Conservation (phyloP, 352 stramenopile species). For the Phytophthora pisi region DNA sequence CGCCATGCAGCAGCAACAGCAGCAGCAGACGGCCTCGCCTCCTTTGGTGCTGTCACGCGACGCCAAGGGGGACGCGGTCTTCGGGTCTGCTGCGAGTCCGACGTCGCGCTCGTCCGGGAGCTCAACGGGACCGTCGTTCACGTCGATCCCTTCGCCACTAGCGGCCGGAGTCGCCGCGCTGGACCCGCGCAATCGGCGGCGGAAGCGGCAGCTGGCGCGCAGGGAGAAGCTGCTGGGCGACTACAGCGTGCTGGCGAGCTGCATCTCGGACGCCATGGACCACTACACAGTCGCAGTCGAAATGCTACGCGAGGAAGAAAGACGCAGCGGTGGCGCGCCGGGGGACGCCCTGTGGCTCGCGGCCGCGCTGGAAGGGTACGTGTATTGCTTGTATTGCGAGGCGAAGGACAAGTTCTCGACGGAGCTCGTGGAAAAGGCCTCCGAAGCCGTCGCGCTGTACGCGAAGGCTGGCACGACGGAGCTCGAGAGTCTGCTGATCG, state of each 20-base stretch:
- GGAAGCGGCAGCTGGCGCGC: constrained; percentile 60
- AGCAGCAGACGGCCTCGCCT: constrained; percentile 23
- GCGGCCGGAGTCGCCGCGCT: constrained; percentile 31
- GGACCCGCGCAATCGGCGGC: constrained; percentile 51
- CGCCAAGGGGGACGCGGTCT: constrained; percentile 5
- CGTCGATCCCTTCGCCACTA: constrained; percentile 46
- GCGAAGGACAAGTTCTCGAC: constrained; percentile 61
- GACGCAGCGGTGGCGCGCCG: constrained; percentile 47
- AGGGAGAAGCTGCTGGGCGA: constrained; percentile 84
- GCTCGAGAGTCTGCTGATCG: constrained; percentile 75
- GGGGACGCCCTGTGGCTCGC: constrained; percentile 83
- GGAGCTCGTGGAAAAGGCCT: constrained; percentile 82
- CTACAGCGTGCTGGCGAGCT: constrained; percentile 74
- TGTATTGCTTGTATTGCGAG: constrained; percentile 64
- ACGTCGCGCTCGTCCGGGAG: constrained; percentile 21
- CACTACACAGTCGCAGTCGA: constrained; percentile 78
- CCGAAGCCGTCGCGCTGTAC: constrained; percentile 74
- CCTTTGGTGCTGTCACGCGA: constrained; percentile 39
- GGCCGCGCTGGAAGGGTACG: constrained; percentile 76
- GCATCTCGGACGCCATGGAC: constrained; percentile 66
- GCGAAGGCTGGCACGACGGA: constrained; percentile 62
- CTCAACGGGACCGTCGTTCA: constrained; percentile 10
- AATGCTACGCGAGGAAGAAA: constrained; percentile 78
- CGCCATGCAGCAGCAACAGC: neutral
- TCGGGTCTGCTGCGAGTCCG: constrained; percentile 19